Evolutionary conservation across 768 basidiomycete genomes (phyloP).

Genomic region (Termitomyces sp.): DNA sequence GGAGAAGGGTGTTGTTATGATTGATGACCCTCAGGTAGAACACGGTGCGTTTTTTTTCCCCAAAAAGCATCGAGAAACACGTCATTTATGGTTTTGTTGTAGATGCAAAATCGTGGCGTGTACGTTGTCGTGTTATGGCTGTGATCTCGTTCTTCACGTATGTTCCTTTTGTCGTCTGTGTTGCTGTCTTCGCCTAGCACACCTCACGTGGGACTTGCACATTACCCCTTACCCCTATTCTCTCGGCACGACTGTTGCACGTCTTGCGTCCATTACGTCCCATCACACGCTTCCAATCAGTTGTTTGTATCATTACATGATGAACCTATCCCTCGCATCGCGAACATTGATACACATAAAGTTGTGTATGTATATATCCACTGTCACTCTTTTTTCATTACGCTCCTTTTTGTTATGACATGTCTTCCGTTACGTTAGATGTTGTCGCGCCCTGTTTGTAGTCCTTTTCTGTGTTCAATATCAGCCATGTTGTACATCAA

Average conservation of each 20-base stretch:
- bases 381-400: slow-evolving; percentile 8
- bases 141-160: slow-evolving; percentile 69
- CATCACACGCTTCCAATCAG: neutral
- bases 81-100: neutral
- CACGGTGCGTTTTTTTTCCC: slow-evolving; percentile 45
- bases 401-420: slow-evolving; percentile 13
- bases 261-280: neutral
- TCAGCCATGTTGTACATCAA: slow-evolving; percentile 10
- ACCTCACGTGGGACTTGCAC: neutral
- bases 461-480: slow-evolving; percentile 3
- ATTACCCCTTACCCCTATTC: neutral
- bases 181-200: slow-evolving; percentile 54
- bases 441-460: slow-evolving; percentile 7
- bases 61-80: neutral
- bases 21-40: slow-evolving; percentile 81
- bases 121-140: slow-evolving; percentile 72
- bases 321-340: neutral
- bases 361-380: neutral
- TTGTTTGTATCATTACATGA: slow-evolving; percentile 9
- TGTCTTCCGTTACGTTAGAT: slow-evolving; percentile 17
- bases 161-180: slow-evolving; percentile 72
- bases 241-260: neutral
- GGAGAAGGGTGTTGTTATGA: slow-evolving; percentile 67
- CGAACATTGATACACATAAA: neutral
- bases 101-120: slow-evolving; percentile 77